phyloP scores from a whole-genome alignment of 176 grass and related monocot species.

The Aegilops umbellulata region DNA sequence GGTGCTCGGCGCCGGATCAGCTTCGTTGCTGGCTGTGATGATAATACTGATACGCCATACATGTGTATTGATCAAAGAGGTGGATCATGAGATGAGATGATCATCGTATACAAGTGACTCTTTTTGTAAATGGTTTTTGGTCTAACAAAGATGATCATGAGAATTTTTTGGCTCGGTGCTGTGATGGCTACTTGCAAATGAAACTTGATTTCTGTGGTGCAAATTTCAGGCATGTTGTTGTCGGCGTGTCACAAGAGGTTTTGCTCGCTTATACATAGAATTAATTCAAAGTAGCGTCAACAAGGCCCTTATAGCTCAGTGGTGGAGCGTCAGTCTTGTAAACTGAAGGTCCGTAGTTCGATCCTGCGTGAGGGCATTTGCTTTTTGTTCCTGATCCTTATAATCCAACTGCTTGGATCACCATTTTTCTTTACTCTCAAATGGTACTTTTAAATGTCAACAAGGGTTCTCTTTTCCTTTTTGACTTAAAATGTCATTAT shows the following conservation, averaged over 20 bases:
- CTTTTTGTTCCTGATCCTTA: no score
- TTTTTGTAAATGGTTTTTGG: no score
- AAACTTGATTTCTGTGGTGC: neutral
- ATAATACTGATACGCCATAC: neutral
- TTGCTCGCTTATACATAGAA: no score
- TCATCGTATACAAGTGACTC: no score
- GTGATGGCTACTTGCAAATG: neutral
- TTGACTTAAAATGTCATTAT: no score
- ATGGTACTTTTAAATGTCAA: no score
- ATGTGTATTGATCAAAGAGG: neutral
- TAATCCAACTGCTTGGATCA: no score
- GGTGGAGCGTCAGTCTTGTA: conserved; percentile 99
- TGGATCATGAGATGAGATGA: no score
- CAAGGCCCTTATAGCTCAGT: conserved; percentile 81
- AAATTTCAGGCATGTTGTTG: neutral
- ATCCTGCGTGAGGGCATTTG: conserved; percentile 66
- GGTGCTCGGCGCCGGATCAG: neutral
- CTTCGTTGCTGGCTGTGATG: neutral
- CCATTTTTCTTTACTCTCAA: no score
- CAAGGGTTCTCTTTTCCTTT: no score
- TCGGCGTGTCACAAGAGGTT: no score
- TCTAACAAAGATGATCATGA: neutral
- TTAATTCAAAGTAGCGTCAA: neutral
- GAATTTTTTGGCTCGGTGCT: neutral
- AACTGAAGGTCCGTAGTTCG: conserved; percentile 98